A percentile compares a stretch with the other conserved stretches of the same genome.
Conservation (phyloP, 2,329 filamentous ascomycete species). For the Nothomitra cinnamomea region DNA sequence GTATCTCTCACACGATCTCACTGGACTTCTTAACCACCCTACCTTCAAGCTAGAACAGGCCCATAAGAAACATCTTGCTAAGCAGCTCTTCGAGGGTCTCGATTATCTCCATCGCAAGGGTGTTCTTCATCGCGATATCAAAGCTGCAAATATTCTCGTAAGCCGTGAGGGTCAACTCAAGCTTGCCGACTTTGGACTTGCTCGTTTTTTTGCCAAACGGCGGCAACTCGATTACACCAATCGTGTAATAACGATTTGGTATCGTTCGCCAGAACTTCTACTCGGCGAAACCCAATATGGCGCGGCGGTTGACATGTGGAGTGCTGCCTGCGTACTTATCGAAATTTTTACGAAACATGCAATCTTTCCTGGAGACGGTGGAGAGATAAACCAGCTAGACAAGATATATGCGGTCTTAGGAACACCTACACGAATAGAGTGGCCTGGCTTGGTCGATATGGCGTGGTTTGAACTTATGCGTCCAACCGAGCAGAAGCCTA, state of each 20-base stretch:
- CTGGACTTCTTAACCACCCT: slow-evolving; percentile 86
- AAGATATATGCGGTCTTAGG: slow-evolving; percentile 91
- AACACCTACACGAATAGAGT: slow-evolving; percentile 67
- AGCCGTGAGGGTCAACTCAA: slow-evolving; percentile 81
- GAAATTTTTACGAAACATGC: slow-evolving; percentile 91
- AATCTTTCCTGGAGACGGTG: slow-evolving; percentile 88
- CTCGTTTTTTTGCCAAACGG: slow-evolving; percentile 88
- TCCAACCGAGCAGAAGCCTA: slow-evolving; percentile 54
- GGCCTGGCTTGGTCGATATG: slow-evolving; percentile 85
- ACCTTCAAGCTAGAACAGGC: slow-evolving; percentile 68
- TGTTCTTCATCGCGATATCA: slow-evolving; percentile 95
- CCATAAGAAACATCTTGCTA: slow-evolving; percentile 85
- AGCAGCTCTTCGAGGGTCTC: slow-evolving; percentile 82
- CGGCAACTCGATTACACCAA: slow-evolving; percentile 93
- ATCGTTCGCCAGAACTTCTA: slow-evolving; percentile 76
- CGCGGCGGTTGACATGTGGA: slow-evolving; percentile 88
- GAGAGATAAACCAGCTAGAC: slow-evolving; percentile 89
- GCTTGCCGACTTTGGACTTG: slow-evolving; percentile 87
- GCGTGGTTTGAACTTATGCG: slow-evolving; percentile 91
- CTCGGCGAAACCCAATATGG: slow-evolving; percentile 83
- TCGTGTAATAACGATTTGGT: slow-evolving; percentile 98
- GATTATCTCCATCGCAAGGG: slow-evolving; percentile 85
- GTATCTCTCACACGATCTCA: slow-evolving; percentile 90
- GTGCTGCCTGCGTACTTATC: slow-evolving; percentile 86
- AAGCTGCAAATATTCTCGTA: slow-evolving; percentile 92